A percentile compares a stretch with the other conserved stretches of the same genome.
phyloP scores from a whole-genome alignment of 2,329 filamentous ascomycete species.

The Bipolaris gigantea region DNA sequence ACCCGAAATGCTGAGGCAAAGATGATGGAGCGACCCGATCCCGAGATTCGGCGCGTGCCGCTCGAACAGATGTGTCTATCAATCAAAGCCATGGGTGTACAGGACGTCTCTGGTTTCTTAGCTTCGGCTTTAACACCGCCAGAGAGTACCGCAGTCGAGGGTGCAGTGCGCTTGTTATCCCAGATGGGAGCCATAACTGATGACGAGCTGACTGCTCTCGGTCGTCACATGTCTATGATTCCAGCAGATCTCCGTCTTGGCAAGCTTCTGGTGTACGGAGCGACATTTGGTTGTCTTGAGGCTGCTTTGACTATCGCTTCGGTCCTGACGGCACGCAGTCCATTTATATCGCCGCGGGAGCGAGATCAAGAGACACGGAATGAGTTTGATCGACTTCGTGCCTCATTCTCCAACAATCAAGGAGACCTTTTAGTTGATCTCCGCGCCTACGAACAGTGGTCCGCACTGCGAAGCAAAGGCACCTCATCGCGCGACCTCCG shows the following conservation, averaged over 20 bases:
- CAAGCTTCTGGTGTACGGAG: conserved; percentile 93
- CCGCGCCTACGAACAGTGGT: conserved; percentile 81
- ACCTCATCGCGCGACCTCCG: conserved; percentile 64
- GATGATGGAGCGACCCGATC: conserved; percentile 89
- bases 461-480: conserved; percentile 62
- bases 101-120: conserved; percentile 79
- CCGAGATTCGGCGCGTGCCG: conserved; percentile 89
- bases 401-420: conserved; percentile 73
- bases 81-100: conserved; percentile 91
- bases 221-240: conserved; percentile 90
- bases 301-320: conserved; percentile 86
- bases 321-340: conserved; percentile 85
- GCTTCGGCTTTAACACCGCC: conserved; percentile 87
- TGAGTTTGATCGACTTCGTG: conserved; percentile 74
- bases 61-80: conserved; percentile 93
- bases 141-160: conserved; percentile 80
- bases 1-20: conserved; percentile 77
- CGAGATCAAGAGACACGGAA: conserved; percentile 83
- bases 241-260: conserved; percentile 90
- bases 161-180: conserved; percentile 74
- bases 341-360: conserved; percentile 82
- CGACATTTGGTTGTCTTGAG: conserved; percentile 89
- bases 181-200: conserved; percentile 89
- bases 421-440: conserved; percentile 90
- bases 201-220: conserved; percentile 84